Base-by-base conservation (phyloP, 1,284 basidiomycete genomes). In the Chiua sp. region DNA sequence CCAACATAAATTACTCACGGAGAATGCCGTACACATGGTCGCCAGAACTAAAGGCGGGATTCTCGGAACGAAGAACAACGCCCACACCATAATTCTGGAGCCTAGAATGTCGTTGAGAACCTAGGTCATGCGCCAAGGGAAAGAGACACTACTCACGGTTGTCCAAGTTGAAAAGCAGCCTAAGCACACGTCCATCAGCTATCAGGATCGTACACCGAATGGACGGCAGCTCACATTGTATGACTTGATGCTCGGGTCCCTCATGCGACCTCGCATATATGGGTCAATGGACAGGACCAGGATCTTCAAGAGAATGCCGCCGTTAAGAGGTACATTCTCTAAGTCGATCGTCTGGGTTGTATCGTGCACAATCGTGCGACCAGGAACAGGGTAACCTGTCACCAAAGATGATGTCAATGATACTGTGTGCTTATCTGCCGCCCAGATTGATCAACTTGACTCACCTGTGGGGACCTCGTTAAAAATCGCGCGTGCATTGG, bases 231-330 rank as follows among this genome's bases (percentile, higher is more conserved):
- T 55, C n/a, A 66, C 66, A 1, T 0, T 18, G 16, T 68, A 63
- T 20, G 66, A 66, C 23, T 60, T 50, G 49, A 50, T 32, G 8
- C 37, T 23, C 2, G 60, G 4, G 28, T 66, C 56, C 22, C 65
- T 64, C 76, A 81, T 78, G 30, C 67, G 58, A 2, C 68, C 69
- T 37, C 76, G 70, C 64, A 79, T 58, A 61, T 78, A 82, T 1
- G 63, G 80, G 59, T 82, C 79, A 33, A 79, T 64, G n/a, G 68
- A 76, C 18, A 80, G 56, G 1, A 70, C 70, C 12, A 80, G 58
- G 4, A 70, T 66, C 63, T 79, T 79, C 57, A 79, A 51, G 18
- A 83, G 70, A 57, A 80, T 56, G 4, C 79, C 79, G 8, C 80
- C 79, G 35, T 74, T 66, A 49, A 79, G 67, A 2, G 74, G 61